Conservation (phyloP, 192 early-diverging fungal genomes). For the Entophlyctis helioformis region DNA sequence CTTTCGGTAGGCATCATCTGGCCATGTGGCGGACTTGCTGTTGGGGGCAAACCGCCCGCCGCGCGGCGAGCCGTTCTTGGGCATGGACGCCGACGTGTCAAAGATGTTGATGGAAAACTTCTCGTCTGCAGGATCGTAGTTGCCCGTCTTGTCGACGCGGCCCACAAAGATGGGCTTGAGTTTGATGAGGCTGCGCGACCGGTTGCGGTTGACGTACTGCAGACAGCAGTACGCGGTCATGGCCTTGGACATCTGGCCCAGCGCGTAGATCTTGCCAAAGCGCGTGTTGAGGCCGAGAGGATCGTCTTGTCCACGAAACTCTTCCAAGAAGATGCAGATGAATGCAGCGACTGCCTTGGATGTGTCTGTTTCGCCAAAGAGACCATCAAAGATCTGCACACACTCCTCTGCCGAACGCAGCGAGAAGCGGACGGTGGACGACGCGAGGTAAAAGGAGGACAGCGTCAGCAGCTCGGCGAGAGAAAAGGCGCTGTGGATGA, state of each 20-base stretch:
- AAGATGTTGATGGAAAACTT: too few species aligned
- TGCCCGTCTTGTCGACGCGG: too few species aligned
- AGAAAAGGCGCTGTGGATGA: constrained; percentile 59
- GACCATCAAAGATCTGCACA: constrained; percentile 80
- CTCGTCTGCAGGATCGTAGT: too few species aligned
- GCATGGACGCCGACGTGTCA: too few species aligned
- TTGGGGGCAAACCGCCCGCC: too few species aligned
- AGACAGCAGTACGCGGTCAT: constrained; percentile 24
- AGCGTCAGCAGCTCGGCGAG: constrained; percentile 64
- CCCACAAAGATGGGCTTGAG: too few species aligned
- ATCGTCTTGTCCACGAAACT: constrained; percentile 19
- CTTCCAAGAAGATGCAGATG: constrained; percentile 39
- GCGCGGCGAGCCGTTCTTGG: too few species aligned
- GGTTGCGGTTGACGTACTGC: constrained; percentile 21
- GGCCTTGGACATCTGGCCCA: constrained; percentile 21
- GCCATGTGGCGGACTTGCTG: too few species aligned
- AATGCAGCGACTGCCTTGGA: constrained; percentile 83
- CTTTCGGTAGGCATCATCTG: too few species aligned
- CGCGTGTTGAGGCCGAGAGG: neutral
- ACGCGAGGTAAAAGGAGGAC: constrained; percentile 68
- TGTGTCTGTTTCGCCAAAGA: constrained; percentile 93
- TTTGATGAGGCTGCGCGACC: constrained; percentile 15
- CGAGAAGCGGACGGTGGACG: constrained; percentile 47
- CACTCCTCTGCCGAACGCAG: constrained; percentile 70
- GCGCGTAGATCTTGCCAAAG: constrained; percentile 13